Evolutionary conservation across 345 rosid genomes (phyloP).

Genomic region (Viola odorata): DNA sequence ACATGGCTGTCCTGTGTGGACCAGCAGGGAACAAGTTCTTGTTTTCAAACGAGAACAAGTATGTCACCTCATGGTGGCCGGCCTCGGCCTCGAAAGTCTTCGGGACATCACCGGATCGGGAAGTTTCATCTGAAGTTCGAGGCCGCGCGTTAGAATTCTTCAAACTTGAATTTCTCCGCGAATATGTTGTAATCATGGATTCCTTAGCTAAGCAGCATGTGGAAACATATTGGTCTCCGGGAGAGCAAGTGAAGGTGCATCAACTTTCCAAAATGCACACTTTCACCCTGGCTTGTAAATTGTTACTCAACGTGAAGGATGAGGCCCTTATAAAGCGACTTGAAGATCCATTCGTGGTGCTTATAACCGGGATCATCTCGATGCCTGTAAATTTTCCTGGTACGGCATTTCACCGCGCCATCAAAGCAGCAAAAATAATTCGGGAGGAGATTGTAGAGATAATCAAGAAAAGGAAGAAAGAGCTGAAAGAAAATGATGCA

Average conservation of each 20-base stretch:
- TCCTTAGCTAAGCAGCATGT: constrained; percentile 26
- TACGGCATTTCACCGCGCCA: constrained; percentile 7
- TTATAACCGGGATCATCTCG: constrained; percentile 11
- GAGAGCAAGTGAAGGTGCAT: constrained; percentile 22
- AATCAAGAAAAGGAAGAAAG: constrained; percentile 13
- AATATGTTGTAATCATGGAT: constrained; percentile 31
- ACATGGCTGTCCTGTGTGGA: constrained; percentile 31
- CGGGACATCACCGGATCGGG: constrained; percentile 30
- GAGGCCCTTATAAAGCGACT: not conserved
- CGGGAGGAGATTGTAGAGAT: constrained; percentile 6
- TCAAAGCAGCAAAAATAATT: constrained; percentile 10
- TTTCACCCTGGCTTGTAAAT: constrained; percentile 33
- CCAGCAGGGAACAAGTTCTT: constrained; percentile 34
- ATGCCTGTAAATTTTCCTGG: constrained; percentile 11
- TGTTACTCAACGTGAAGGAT: constrained; percentile 25
- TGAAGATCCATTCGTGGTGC: not conserved
- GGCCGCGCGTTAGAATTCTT: no score
- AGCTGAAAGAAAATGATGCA: not conserved
- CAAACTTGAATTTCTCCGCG: constrained; percentile 36
- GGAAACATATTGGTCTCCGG: constrained; percentile 24
- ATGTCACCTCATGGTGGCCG: constrained; percentile 41
- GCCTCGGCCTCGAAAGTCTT: constrained; percentile 36
- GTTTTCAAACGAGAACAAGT: constrained; percentile 40
- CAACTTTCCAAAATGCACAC: constrained; percentile 32
- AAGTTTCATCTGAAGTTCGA: constrained; percentile 16